phyloP scores from a whole-genome alignment of 2,329 filamentous ascomycete genomes.

The Exutisphaerella laricina region DNA sequence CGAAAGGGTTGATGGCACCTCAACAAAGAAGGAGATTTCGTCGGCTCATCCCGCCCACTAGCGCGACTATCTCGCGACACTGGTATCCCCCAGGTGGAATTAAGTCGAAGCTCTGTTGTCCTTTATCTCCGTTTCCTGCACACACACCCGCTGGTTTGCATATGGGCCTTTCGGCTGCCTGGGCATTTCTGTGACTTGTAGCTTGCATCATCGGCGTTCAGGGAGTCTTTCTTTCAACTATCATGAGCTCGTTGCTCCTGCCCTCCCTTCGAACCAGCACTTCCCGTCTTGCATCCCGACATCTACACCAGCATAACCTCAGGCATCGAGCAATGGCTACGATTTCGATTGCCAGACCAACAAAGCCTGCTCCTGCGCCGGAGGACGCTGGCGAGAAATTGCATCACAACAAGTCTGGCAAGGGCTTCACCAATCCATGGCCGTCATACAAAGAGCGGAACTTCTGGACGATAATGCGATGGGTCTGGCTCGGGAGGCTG shows the following conservation, averaged over 20 bases:
- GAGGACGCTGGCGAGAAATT: conserved; percentile 42
- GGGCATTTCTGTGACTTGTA: no score
- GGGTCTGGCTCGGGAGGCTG: conserved; percentile 42
- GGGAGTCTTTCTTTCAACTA: no score
- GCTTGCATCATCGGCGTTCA: no score
- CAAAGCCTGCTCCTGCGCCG: conserved; percentile 35
- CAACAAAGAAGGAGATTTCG: no score
- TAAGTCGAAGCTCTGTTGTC: no score
- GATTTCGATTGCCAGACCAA: conserved; percentile 38
- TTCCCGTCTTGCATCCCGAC: not conserved
- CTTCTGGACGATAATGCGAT: conserved; percentile 31
- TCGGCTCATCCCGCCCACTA: no score
- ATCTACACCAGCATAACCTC: not conserved
- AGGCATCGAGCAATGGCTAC: conserved; percentile 13
- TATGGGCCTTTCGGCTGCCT: no score
- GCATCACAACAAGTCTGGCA: conserved; percentile 50
- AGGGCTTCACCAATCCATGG: conserved; percentile 55
- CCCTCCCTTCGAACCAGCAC: not conserved
- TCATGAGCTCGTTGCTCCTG: not conserved
- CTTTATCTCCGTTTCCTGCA: no score
- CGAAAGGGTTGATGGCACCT: no score
- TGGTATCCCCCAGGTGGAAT: no score
- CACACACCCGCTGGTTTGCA: no score
- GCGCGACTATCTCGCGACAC: no score
- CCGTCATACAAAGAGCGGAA: conserved; percentile 43